phyloP scores from a whole-genome alignment of 208 protist genomes.

The Eutreptiella sp. region DNA sequence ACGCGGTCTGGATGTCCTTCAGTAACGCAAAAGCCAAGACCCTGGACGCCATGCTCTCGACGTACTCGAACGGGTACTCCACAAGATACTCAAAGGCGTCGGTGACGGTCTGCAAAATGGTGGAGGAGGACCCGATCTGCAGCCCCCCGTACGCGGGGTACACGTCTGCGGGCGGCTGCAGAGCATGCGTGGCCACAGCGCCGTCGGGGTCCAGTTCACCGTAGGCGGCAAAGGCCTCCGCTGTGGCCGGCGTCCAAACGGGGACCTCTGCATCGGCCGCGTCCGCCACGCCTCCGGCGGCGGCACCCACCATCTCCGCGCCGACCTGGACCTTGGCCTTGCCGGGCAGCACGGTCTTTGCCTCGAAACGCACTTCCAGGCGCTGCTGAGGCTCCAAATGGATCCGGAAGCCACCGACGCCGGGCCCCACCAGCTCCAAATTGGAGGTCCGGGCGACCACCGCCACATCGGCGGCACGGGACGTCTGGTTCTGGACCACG shows the following conservation, averaged over 20 bases:
- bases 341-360: background rate
- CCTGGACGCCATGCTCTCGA: background rate
- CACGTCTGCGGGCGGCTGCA: constrained; percentile 16
- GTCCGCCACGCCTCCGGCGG: constrained; percentile 7
- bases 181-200: background rate
- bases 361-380: background rate
- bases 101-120: constrained; percentile 11
- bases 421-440: background rate
- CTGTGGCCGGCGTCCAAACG: constrained; percentile 8
- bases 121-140: constrained; percentile 2
- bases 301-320: background rate
- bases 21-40: background rate
- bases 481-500: constrained; percentile 26
- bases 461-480: background rate
- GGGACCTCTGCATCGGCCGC: constrained; percentile 1
- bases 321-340: constrained; percentile 14
- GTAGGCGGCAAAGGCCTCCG: constrained; percentile 31
- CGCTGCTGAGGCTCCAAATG: background rate
- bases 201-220: background rate
- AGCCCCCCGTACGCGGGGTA: constrained; percentile 26
- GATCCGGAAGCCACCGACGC: constrained; percentile 2
- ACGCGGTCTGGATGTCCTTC: background rate
- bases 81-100: constrained; percentile 28
- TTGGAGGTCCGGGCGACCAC: constrained; percentile 1
- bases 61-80: constrained; percentile 23